Evolutionary conservation across 1,284 basidiomycete genomes (phyloP).

Genomic region (Ustilago curta): DNA sequence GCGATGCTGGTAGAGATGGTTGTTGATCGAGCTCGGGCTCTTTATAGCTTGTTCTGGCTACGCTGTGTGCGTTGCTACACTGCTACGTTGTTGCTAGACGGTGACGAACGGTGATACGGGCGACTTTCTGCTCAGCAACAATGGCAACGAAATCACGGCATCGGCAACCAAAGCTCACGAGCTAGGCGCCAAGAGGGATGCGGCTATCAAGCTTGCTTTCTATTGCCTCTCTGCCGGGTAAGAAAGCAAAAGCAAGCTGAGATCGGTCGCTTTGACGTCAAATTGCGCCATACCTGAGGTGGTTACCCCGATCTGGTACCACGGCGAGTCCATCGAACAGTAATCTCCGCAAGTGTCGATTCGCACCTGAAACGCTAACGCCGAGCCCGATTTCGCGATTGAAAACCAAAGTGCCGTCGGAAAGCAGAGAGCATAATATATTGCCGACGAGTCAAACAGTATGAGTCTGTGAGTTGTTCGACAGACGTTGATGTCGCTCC

Average conservation of each 20-base stretch:
- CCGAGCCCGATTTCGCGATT: not conserved
- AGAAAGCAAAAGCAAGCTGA: no score
- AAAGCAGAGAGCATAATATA: no score
- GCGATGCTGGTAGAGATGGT: not conserved
- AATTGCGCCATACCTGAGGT: not conserved
- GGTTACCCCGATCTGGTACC: not conserved
- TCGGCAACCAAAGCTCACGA: slow-evolving; percentile 39
- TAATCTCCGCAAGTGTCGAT: no score
- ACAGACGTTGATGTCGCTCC: no score
- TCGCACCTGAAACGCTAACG: not conserved
- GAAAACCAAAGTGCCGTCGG: no score
- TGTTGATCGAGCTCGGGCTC: not conserved
- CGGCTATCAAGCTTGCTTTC: slow-evolving; percentile 9
- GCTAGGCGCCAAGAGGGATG: not conserved
- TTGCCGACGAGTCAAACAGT: no score
- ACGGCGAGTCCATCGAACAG: no score
- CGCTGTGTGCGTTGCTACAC: not conserved
- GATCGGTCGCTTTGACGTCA: not conserved
- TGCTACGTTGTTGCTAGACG: not conserved
- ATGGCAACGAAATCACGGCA: slow-evolving; percentile 27
- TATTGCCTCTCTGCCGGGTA: no score
- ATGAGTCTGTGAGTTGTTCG: not conserved
- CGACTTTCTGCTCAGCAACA: not conserved
- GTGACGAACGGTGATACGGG: no score
- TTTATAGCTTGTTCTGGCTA: not conserved